Evolutionary conservation across 331 rosid genomes (phyloP).

Genomic region (Pyracantha coccinea): DNA sequence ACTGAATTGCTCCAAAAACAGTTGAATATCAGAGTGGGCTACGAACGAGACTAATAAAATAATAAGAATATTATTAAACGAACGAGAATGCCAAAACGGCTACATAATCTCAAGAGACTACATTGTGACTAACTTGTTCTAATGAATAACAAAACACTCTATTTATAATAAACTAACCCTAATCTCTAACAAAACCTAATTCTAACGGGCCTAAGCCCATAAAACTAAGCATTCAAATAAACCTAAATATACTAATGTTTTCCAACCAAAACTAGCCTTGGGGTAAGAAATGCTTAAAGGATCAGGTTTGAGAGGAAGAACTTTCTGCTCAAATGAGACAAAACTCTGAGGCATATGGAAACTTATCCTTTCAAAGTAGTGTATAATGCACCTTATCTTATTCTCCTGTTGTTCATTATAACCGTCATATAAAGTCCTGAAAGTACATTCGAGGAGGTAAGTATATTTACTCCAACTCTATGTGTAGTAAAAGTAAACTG

Average conservation of each 20-base stretch:
- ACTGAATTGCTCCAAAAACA: slow-evolving; percentile 74
- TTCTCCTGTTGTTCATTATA: slow-evolving; percentile 51
- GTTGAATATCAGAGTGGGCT: no score
- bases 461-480: background rate
- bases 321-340: slow-evolving; percentile 86
- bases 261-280: slow-evolving; percentile 26
- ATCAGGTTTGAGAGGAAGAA: slow-evolving; percentile 46
- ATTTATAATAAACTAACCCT: no score
- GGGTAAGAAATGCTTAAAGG: slow-evolving; percentile 46
- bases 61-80: no score
- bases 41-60: no score
- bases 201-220: no score
- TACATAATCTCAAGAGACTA: no score
- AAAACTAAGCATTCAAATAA: no score
- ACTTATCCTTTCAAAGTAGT: slow-evolving; percentile 76
- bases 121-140: no score
- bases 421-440: slow-evolving; percentile 58
- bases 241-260: no score
- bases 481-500: background rate
- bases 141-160: no score
- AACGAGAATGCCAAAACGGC: no score
- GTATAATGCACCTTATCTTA: slow-evolving; percentile 75
- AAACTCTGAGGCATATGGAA: slow-evolving; percentile 51
- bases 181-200: no score
- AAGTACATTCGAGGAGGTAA: background rate